Evolutionary conservation across 768 basidiomycete genomes (phyloP).

Genomic region (Pisolithus albus): DNA sequence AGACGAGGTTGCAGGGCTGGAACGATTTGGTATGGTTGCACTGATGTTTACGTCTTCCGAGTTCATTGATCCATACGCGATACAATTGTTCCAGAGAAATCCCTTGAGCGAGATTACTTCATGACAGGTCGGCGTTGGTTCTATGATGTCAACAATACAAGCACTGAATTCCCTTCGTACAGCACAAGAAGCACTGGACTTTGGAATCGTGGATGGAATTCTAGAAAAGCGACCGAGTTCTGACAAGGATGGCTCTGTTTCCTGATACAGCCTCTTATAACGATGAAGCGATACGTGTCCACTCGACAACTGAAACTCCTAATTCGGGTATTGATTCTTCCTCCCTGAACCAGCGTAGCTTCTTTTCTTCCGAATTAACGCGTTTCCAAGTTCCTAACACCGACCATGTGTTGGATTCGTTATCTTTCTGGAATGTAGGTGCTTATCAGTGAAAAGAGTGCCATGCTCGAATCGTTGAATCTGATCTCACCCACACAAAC

Average conservation of each 20-base stretch:
- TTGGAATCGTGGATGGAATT: constrained; percentile 92
- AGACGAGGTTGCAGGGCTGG: constrained; percentile 51
- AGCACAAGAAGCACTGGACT: constrained; percentile 84
- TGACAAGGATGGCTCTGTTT: constrained; percentile 28
- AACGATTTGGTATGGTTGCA: constrained; percentile 64
- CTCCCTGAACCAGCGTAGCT: neutral
- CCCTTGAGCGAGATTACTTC: constrained; percentile 92
- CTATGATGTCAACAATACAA: constrained; percentile 10
- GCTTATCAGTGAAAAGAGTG: neutral
- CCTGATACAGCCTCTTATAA: constrained; percentile 7
- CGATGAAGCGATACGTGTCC: constrained; percentile 2
- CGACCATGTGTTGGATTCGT: neutral
- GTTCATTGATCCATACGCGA: constrained; percentile 8
- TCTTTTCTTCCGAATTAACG: too few species aligned
- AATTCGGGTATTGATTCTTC: constrained; percentile 5
- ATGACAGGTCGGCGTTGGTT: constrained; percentile 62
- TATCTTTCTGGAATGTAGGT: neutral
- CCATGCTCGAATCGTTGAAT: neutral
- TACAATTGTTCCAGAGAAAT: constrained; percentile 56
- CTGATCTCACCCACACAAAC: constrained; percentile 22
- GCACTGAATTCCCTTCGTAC: constrained; percentile 18
- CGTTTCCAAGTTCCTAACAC: too few species aligned
- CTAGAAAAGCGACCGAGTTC: constrained; percentile 67
- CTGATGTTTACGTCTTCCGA: constrained; percentile 15
- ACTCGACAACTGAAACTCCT: constrained; percentile 3